A percentile compares a stretch with the other conserved stretches of the same genome.
These are phyloP conservation scores for Sporobolomyces phaffii DNA, from an alignment of 768 basidiomycete species.

Conservation along the genomic window DNA sequence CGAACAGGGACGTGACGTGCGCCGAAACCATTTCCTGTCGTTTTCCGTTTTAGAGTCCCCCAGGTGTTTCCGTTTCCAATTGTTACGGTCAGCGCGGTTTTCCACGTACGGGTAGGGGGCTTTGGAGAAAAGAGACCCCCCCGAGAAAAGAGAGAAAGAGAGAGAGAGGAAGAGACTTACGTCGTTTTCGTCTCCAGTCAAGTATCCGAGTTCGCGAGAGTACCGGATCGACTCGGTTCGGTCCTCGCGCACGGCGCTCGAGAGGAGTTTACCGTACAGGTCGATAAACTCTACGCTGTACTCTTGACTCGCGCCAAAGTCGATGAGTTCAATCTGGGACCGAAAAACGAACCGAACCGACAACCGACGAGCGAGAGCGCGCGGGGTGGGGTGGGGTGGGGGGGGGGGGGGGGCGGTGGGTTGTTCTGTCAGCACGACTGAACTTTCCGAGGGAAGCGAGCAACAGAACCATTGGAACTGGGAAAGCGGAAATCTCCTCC, in stretches of 20 bases:
- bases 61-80: no score
- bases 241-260: constrained; percentile 67
- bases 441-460: no score
- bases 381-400: no score
- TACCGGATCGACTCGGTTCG: constrained; percentile 60
- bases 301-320: constrained; percentile 89
- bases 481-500: not conserved
- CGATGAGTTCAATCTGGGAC: constrained; percentile 78
- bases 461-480: not conserved
- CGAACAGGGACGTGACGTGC: constrained; percentile 72
- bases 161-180: constrained; percentile 48
- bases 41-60: no score
- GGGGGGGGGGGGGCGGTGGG: no score
- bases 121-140: not conserved
- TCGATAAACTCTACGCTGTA: constrained; percentile 84
- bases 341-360: no score
- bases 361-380: no score
- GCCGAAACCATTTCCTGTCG: constrained; percentile 76
- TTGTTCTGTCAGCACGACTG: no score
- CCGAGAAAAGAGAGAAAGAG: not conserved
- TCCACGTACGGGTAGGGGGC: no score
- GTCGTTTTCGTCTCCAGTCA: constrained; percentile 80
- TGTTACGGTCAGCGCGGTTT: no score
- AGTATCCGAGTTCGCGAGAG: constrained; percentile 78
- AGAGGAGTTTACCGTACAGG: constrained; percentile 75